Evolutionary conservation across 2,329 filamentous ascomycete genomes (phyloP), one percentile per base, ranked within the genome.

Genomic region (Xylariaceae sp.): DNA sequence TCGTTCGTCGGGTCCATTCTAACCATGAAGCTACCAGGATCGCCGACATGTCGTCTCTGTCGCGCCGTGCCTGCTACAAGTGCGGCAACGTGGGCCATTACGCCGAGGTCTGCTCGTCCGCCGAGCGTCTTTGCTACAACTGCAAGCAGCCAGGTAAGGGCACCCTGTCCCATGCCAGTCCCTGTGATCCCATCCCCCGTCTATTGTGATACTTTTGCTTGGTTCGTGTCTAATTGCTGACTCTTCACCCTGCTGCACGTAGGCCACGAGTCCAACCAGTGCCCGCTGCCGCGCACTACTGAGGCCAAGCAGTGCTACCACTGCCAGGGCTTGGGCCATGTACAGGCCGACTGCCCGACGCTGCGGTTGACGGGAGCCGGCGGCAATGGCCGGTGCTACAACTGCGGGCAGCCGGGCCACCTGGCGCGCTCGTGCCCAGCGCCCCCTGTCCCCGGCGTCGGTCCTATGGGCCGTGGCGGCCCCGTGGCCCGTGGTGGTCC

Each of bases 271-370:
- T 96, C 90, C 48, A 96, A 94, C 69, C 84, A 83, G 63, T 98
- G 92, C 75, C 92, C 92, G 52, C 81, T 90, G 58, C 92, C 92
- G 56, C 83, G 92, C 63, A 95, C 90, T 42, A 95, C 92, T 46
- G 92, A 98, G 69, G 88, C 88, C 33, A 98, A 98, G 80, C 92
- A 98, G 74, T 98, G 92, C 78, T 98, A 98, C 64, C 92, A 96
- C 70, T 98, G 92, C 75, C 92, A 96, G 72, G 92, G 92, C 39
- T 77, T 96, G 42, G 92, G 92, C 49, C 92, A 98, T 61, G 92
- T 98, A 54, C 92, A 98, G 72, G 92, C 92, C 50, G 92, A 98
- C 64, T 98, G 92, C 76, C 92, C 92, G 54, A 96, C 92, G 43
- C 77, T 98, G 46, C 87, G 92, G 51, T 66, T 98, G 61, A 94